A percentile compares a stretch with the other conserved stretches of the same genome.
Evolutionary conservation across 208 protist species (phyloP).

Genomic region (Leishmania amazonensis): DNA sequence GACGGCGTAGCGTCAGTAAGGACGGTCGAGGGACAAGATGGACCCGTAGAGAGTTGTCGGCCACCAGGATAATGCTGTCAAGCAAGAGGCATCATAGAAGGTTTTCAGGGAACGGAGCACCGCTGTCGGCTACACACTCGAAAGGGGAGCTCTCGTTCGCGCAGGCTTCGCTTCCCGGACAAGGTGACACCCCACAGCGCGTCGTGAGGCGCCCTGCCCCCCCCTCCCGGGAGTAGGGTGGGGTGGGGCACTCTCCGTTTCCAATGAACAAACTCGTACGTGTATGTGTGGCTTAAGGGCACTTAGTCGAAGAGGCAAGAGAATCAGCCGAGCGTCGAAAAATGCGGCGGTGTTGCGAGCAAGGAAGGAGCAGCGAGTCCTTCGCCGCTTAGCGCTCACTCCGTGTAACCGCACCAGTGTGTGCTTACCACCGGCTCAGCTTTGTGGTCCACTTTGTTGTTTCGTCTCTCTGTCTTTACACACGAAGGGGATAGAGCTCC

Average conservation of each 20-base stretch:
- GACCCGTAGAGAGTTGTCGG: not conserved
- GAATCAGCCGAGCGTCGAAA: not conserved
- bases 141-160: not conserved
- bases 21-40: not conserved
- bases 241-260: not conserved
- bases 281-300: not conserved
- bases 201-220: not conserved
- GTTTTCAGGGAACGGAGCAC: not conserved
- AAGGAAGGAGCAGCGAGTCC: not conserved
- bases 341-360: not conserved
- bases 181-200: too few species aligned
- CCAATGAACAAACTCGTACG: not conserved
- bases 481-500: conserved; percentile 29
- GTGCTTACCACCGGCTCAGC: not conserved
- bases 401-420: not conserved
- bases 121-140: not conserved
- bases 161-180: not conserved
- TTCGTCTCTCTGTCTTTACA: not conserved
- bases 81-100: not conserved
- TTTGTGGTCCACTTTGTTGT: not conserved
- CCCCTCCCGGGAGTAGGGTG: too few species aligned
- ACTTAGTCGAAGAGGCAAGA: not conserved
- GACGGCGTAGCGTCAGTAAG: not conserved
- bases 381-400: not conserved
- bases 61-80: not conserved